Percentiles rank a stretch among this genome's conserved stretches.
These are phyloP conservation scores for Leccinum longicurvipes DNA, from an alignment of 768 basidiomycete genomes.

Conservation along the genomic window DNA sequence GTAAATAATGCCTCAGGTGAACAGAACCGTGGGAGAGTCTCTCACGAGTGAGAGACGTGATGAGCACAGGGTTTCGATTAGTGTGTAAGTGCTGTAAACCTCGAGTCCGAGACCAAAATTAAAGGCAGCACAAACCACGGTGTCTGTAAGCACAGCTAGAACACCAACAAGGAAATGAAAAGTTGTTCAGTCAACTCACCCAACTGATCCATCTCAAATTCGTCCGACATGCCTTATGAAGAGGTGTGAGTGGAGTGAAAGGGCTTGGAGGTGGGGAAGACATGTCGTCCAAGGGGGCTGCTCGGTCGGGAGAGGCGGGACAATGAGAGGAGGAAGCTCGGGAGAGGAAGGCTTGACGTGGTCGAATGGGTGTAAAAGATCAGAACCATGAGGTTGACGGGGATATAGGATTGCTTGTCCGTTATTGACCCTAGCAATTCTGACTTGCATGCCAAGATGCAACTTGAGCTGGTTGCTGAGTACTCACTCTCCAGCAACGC, in stretches of 20 bases:
- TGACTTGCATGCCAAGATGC: too few relatives aligned
- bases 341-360: constrained; percentile 32
- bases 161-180: constrained; percentile 26
- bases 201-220: constrained; percentile 75
- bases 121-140: too few relatives aligned
- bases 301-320: constrained; percentile 31
- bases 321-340: constrained; percentile 25
- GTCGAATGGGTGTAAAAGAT: constrained; percentile 32
- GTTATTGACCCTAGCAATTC: too few relatives aligned
- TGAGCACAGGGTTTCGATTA: too few relatives aligned
- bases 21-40: too few relatives aligned
- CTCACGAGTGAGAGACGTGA: too few relatives aligned
- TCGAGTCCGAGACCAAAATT: too few relatives aligned
- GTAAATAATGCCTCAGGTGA: too few relatives aligned
- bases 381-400: constrained; percentile 44
- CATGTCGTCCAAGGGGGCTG: constrained; percentile 27
- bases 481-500: too few relatives aligned
- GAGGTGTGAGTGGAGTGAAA: constrained; percentile 40
- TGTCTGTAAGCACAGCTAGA: too few relatives aligned
- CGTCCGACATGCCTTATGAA: constrained; percentile 70
- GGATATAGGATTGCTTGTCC: constrained; percentile 90
- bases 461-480: too few relatives aligned
- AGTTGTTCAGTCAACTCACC: constrained; percentile 58
- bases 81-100: too few relatives aligned
- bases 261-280: constrained; percentile 59